Conservation (phyloP, 352 stramenopile species). For the Pythium brassicae region DNA sequence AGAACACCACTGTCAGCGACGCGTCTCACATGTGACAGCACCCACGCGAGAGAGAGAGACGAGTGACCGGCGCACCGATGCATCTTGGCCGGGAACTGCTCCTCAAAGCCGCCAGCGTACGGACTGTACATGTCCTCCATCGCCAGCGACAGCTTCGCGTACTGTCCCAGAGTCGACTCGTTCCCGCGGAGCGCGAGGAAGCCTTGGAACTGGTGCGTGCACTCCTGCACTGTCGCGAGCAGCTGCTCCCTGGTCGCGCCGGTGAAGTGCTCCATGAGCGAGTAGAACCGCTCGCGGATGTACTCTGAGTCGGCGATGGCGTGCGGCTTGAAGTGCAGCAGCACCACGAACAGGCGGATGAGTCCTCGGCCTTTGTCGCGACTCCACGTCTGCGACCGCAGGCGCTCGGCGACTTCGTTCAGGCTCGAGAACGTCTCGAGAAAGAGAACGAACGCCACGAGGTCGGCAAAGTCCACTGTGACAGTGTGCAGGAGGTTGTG, state of each 20-base stretch:
- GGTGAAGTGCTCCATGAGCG: constrained; percentile 34
- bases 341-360: constrained; percentile 57
- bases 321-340: constrained; percentile 53
- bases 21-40: neutral
- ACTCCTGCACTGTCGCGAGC: constrained; percentile 38
- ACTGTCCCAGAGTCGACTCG: constrained; percentile 10
- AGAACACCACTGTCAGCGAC: neutral
- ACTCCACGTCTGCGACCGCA: constrained; percentile 44
- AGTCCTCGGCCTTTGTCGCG: constrained; percentile 39
- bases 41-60: neutral
- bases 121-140: constrained; percentile 26
- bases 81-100: constrained; percentile 15
- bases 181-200: constrained; percentile 40
- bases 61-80: constrained; percentile 8
- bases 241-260: constrained; percentile 27
- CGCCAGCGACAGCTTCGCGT: constrained; percentile 12
- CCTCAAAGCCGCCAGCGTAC: constrained; percentile 16
- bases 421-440: constrained; percentile 64
- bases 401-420: constrained; percentile 48
- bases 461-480: constrained; percentile 51
- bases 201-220: constrained; percentile 39
- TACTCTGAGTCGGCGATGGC: constrained; percentile 26
- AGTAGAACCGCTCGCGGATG: constrained; percentile 40
- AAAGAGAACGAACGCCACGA: constrained; percentile 68
- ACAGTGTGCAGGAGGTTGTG: constrained; percentile 24